Conservation (phyloP, 805 yeast genomes). For the Lachancea cidri region DNA sequence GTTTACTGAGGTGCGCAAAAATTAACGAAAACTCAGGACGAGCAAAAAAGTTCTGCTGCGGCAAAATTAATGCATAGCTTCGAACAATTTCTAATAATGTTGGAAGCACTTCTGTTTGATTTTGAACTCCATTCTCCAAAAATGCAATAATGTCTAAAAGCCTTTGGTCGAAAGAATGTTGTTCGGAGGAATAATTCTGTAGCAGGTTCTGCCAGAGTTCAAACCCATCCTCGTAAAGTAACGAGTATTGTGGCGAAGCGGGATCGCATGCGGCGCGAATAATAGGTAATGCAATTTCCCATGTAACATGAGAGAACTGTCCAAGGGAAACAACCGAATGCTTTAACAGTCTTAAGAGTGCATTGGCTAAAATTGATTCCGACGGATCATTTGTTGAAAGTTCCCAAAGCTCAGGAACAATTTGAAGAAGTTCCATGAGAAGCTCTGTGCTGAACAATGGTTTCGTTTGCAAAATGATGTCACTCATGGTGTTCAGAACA, state of each 20-base stretch:
- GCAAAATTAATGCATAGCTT: slow-evolving; percentile 52
- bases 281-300: slow-evolving; percentile 59
- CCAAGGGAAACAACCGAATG: slow-evolving; percentile 54
- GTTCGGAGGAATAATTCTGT: slow-evolving; percentile 49
- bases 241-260: slow-evolving; percentile 45
- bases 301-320: slow-evolving; percentile 43
- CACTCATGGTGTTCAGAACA: slow-evolving; percentile 61
- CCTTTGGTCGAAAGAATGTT: slow-evolving; percentile 29
- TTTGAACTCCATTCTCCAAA: slow-evolving; percentile 53
- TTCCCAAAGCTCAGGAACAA: slow-evolving; percentile 81
- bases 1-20: slow-evolving; percentile 47
- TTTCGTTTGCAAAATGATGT: slow-evolving; percentile 57
- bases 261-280: slow-evolving; percentile 59
- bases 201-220: slow-evolving; percentile 75
- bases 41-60: slow-evolving; percentile 35
- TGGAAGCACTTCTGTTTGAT: slow-evolving; percentile 72
- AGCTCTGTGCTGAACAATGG: slow-evolving; percentile 52
- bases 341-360: slow-evolving; percentile 51
- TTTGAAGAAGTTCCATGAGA: slow-evolving; percentile 44
- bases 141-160: slow-evolving; percentile 45
- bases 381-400: slow-evolving; percentile 35
- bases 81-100: slow-evolving; percentile 55
- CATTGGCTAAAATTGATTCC: slow-evolving; percentile 42
- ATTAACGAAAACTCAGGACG: slow-evolving; percentile 23
- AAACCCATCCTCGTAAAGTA: slow-evolving; percentile 79